A percentile compares a stretch with the other conserved stretches of the same genome.
These are phyloP conservation scores for Prunus kanzakura DNA, from an alignment of 306 rosid genomes.

Conservation along the genomic window DNA sequence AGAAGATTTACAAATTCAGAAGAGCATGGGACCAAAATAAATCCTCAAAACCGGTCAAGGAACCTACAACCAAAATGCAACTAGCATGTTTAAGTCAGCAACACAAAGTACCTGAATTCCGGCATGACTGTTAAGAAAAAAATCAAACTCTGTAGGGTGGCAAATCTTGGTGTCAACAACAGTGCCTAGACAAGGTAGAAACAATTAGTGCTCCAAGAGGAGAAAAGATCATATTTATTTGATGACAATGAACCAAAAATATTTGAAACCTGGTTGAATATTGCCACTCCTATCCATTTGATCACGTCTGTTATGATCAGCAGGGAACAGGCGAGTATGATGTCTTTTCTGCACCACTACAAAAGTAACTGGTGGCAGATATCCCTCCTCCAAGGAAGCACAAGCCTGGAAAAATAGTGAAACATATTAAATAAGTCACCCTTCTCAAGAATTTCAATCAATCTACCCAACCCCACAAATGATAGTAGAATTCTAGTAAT, in stretches of 20 bases:
- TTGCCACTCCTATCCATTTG: constrained; percentile 61
- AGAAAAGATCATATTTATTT: neutral
- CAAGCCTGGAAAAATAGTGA: constrained; percentile 49
- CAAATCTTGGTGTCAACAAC: constrained; percentile 67
- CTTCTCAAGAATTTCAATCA: neutral
- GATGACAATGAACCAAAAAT: neutral
- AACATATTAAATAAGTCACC: too few relatives aligned
- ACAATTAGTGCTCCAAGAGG: neutral
- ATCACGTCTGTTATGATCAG: constrained; percentile 3
- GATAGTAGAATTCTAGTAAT: neutral
- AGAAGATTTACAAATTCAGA: neutral
- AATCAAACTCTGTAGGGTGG: constrained; percentile 68
- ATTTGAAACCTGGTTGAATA: constrained; percentile 62
- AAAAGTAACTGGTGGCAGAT: constrained; percentile 58
- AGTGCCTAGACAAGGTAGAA: constrained; percentile 43
- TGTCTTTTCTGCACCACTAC: constrained; percentile 80
- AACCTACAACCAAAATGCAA: neutral
- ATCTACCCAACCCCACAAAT: neutral
- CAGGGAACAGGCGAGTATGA: constrained; percentile 66
- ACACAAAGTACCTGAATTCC: constrained; percentile 54
- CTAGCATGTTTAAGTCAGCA: neutral
- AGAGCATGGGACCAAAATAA: neutral
- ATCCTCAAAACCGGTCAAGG: neutral
- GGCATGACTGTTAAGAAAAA: constrained; percentile 80
- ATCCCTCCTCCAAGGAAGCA: constrained; percentile 37